Evolutionary conservation across 768 basidiomycete genomes (phyloP), one percentile per base, ranked within the genome.

Genomic region (Exsudoporus frostii): DNA sequence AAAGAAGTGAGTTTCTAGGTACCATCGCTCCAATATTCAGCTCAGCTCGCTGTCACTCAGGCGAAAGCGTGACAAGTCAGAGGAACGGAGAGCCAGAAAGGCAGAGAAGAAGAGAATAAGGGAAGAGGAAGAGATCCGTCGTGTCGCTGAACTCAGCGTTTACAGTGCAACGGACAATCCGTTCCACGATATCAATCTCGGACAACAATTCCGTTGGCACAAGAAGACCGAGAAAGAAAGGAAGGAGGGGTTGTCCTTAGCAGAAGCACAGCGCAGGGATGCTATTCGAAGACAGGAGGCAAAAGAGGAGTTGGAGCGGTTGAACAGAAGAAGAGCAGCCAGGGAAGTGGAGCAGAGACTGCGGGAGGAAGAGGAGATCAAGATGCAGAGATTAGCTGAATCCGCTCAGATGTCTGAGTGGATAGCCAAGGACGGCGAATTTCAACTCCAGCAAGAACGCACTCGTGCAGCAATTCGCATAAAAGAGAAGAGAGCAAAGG

Each of bases 331-430:
- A 36, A 83, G 97, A 40, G 95, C 94, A 32, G 92, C 98, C 64
- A 79, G 97, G 50, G 97, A 99, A 68, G 88, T 84, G 2, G 97
- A 98, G 63, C 84, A 88, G 69, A 79, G 79, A 54, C 73, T 98
- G 22, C 75, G 95, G 30, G 97, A 99, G 65, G 92, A 98, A 65
- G 97, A 99, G 71, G 92, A 95, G 62, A 71, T 90, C 56, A 78
- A 89, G 57, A 91, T 94, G 83, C 86, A 88, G 54, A 80, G 94
- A 49, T 64, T 96, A 51, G 88, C 92, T 46, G 97, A 99, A 73
- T 93, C 94, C 22, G 92, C 88, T 7, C 93, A 97, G 65, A 98
- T 98, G 95, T 89, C 92, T 6, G 94, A 97, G 53, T 99, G 97
- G 97, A 78, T 98, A 56, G 84, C 91, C 34, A 95, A 95, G 72